Base-by-base conservation (phyloP, 108 stramenopile species). In the Cyclostephanos tholiformis region DNA sequence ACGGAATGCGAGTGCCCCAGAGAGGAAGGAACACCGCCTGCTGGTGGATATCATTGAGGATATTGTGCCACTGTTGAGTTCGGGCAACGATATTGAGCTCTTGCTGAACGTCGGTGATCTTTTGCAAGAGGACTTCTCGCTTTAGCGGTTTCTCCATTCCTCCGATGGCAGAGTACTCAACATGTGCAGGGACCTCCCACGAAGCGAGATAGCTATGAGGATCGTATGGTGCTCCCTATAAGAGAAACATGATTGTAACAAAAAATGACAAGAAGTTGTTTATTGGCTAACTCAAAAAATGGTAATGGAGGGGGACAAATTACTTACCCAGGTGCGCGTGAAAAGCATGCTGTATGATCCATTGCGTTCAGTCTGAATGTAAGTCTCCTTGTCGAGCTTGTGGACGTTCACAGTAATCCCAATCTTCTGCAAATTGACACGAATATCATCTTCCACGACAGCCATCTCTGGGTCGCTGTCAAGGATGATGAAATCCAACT, bases 151-250 rank as follows among this genome's bases (percentile, higher is more conserved):
- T 32, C 32, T 32, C 32, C 32, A 32, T 32, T 32, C 32, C 32
- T 32, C 32, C 32, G 25, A 78, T 72, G 20, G 84, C 84, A 19
- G 74, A 56, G 82, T 87, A 87, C 64, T 87, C 79, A 25, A 84
- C 82, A 46, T 87, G 82, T 39, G 74, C 60, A 23, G 84, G 84
- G 6, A 66, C 63, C 12, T 48, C 78, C 86, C 86, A 87, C 6
- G 77, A 80, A 17, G 79, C 57, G 44, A 85, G 58, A 73, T 87
- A 87, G 38, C 71, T 55, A 61, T 89, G 88, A 43, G 88, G 88
- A 84, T 89, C 88, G 72, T 89, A 89, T 67, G 85, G 85, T 1
- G 86, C 82, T 14, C 88, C 88, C 19, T 17, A 2, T 17, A 50
- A 50, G 19, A 2, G 19, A 19, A 50, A 50, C 16, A 50, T 50